These are phyloP conservation scores for Calonectria pteridis DNA, from an alignment of 2,329 filamentous ascomycete species.

Conservation along the genomic window DNA sequence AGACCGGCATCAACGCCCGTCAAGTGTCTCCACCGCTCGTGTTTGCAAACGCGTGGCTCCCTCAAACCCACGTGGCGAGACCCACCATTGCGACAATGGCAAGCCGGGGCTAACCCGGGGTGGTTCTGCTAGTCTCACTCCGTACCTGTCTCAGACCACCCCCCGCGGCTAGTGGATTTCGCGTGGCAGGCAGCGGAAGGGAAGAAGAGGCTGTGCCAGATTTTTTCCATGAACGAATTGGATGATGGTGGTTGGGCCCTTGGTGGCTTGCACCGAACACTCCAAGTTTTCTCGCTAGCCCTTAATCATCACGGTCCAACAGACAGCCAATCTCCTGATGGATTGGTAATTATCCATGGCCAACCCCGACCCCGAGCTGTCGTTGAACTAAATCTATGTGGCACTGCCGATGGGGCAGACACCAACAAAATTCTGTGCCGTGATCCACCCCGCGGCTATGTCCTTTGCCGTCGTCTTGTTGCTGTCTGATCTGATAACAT, in stretches of 20 bases:
- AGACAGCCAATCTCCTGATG: conserved; percentile 20
- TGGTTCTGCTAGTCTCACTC: conserved; percentile 33
- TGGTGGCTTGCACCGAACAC: conserved; percentile 16
- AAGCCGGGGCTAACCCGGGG: conserved; percentile 24
- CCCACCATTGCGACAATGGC: conserved; percentile 33
- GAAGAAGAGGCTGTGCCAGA: conserved; percentile 8
- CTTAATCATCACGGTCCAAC: conserved; percentile 14
- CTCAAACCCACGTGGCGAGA: conserved; percentile 46
- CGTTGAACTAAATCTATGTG: background rate
- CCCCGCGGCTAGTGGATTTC: conserved; percentile 25
- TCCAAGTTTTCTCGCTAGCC: conserved; percentile 21
- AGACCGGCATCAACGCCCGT: conserved; percentile 28
- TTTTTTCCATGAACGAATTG: background rate
- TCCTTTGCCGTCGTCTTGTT: background rate
- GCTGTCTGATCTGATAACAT: conserved; percentile 6
- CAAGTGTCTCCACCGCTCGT: conserved; percentile 39
- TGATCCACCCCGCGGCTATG: conserved; percentile 8
- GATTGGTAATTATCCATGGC: background rate
- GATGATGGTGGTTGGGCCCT: conserved; percentile 13
- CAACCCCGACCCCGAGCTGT: background rate
- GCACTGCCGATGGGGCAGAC: background rate
- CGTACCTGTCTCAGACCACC: conserved; percentile 29
- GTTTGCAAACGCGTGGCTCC: conserved; percentile 42
- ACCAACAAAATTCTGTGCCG: background rate
- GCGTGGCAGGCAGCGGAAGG: conserved; percentile 11